Conservation (phyloP, 441 rosid genomes). For the Flueggea neowawraea region DNA sequence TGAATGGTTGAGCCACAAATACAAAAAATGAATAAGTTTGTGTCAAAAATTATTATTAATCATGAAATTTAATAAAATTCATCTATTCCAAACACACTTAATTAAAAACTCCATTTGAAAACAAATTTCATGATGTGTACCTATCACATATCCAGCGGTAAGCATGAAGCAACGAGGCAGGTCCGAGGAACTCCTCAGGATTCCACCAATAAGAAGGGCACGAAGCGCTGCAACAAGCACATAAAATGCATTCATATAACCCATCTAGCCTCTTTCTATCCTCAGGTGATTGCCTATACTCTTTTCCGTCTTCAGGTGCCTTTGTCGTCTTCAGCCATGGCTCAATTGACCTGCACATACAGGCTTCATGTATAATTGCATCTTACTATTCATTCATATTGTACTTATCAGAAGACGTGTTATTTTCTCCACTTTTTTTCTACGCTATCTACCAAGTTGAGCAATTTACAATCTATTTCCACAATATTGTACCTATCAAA, state of each 20-base stretch:
- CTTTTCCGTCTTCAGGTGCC: slow-evolving; percentile 36
- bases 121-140: slow-evolving; percentile 5
- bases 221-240: slow-evolving; percentile 63
- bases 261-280: slow-evolving; percentile 64
- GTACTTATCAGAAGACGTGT: no score
- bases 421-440: no score
- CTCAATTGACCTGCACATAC: slow-evolving; percentile 42
- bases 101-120: no score
- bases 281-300: slow-evolving; percentile 40
- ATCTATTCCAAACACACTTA: no score
- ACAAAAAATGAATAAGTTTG: no score
- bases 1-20: no score
- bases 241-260: slow-evolving; percentile 59
- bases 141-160: slow-evolving; percentile 39
- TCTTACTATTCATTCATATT: no score
- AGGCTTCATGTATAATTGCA: no score
- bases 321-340: slow-evolving; percentile 58
- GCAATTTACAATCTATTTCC: no score
- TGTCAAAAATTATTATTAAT: no score
- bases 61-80: no score
- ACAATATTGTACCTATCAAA: slow-evolving; percentile 27
- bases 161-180: slow-evolving; percentile 41
- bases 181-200: slow-evolving; percentile 40
- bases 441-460: no score
- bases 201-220: slow-evolving; percentile 60